Base-by-base conservation (phyloP, 176 grass and related monocot genomes). In the Oryza meridionalis region DNA sequence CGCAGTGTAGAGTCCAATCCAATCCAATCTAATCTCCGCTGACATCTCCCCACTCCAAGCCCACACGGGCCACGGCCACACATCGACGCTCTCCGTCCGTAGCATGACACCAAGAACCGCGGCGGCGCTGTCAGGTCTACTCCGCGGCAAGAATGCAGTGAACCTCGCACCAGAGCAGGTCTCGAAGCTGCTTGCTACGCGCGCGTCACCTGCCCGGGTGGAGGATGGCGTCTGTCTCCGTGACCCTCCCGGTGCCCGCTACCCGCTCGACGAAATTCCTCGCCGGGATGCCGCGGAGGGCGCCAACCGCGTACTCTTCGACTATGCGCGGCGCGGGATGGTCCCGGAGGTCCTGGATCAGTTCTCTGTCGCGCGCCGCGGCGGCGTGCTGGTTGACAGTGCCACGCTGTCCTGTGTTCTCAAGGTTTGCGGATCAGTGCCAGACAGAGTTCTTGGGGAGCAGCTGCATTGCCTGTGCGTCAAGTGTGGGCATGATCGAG, bases 401-500 rank as follows among this genome's bases (percentile, higher is more conserved):
- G 78, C 66, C 68, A 59, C 31, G 9, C 13, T 93, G 66, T 84
- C 79, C 12, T 81, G 87, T 46, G 55, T 74, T 13, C 59, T 93
- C 45, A 87, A 86, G 38, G 58, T 32, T 0, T 86, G 86, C 11
- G 82, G 84, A n/a, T 29, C 77, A 22, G 35, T 82, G 68, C 82
- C 53, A 5, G 82, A 80, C 42, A 61, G 75, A 51, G 76, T 16
- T 46, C 38, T 87, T 0, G 85, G 91, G 5, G 81, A 86, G 22
- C 94, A 94, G 76, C 73, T 94, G 58, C 91, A 94, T 69, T 80
- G 78, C 55, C 73, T 91, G n/a, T 90, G 88, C 75, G 0, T 86
- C 35, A 91, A 83, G 42, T 65, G 45, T 13, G 79, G 86, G 59
- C 53, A 85, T 27, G 72, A 81, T 68, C 72, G 16, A 7, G 77